These are phyloP conservation scores for Asterella californica DNA, from an alignment of 225 moss, liverwort and hornwort species.

Conservation along the genomic window DNA sequence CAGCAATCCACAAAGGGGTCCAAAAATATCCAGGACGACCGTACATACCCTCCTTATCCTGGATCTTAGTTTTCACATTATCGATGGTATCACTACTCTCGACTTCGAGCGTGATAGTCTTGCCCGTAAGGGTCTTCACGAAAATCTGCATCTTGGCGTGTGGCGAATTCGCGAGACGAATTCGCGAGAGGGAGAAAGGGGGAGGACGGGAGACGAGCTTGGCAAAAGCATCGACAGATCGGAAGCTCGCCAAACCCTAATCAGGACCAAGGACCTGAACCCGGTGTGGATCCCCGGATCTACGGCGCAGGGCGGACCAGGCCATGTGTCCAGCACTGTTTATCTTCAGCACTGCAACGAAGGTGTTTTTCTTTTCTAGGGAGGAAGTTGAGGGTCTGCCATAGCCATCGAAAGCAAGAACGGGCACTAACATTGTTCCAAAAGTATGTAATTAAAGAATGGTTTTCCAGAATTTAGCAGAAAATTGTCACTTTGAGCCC, in stretches of 20 bases:
- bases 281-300: not conserved
- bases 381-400: no score
- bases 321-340: no score
- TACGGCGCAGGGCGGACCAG: not conserved
- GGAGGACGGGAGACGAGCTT: not conserved
- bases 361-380: no score
- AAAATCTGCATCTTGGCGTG: conserved; percentile 64
- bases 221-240: conserved; percentile 10
- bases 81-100: conserved; percentile 19
- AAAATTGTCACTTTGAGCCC: no score
- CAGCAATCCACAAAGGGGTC: not conserved
- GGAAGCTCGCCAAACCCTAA: conserved; percentile 3
- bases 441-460: no score
- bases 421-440: no score
- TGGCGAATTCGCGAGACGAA: not conserved
- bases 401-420: no score
- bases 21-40: not conserved
- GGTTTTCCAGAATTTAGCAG: no score
- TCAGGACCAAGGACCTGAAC: not conserved
- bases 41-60: conserved; percentile 12
- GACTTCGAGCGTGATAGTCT: conserved; percentile 55
- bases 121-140: conserved; percentile 95
- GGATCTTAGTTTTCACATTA: conserved; percentile 13
- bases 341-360: no score
- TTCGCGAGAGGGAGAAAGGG: not conserved